Conservation (phyloP, 129 eudicot genomes). For the Glebionis coronaria region DNA sequence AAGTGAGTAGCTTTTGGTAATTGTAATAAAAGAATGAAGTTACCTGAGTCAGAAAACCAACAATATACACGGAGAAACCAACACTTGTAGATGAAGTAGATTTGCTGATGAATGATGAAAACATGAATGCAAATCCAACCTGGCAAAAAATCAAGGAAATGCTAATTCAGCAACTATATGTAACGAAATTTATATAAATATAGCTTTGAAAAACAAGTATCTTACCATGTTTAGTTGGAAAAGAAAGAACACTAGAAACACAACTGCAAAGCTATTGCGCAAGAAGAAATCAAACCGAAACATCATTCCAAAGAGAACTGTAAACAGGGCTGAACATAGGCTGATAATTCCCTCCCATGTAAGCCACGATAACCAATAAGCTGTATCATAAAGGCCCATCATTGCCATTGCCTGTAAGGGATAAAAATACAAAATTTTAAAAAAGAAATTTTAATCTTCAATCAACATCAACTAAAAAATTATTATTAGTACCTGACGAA, state of each 20-base stretch:
- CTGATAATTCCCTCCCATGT: slow-evolving; percentile 77
- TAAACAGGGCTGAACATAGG: slow-evolving; percentile 61
- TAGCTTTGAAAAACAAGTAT: slow-evolving; percentile 15
- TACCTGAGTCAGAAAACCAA: slow-evolving; percentile 78
- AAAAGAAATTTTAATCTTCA: background rate
- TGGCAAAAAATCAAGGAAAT: slow-evolving; percentile 33
- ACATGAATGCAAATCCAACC: slow-evolving; percentile 79
- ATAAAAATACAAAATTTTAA: slow-evolving; percentile 11
- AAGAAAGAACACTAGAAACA: slow-evolving; percentile 79
- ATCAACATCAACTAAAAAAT: too few relatives aligned
- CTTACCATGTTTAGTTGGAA: slow-evolving; percentile 85
- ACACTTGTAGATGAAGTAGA: slow-evolving; percentile 69
- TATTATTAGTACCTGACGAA: slow-evolving; percentile 70
- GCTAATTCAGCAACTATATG: slow-evolving; percentile 3
- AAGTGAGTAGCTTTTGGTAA: slow-evolving; percentile 11
- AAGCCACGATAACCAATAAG: slow-evolving; percentile 98
- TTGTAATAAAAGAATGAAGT: slow-evolving; percentile 16
- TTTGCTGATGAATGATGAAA: slow-evolving; percentile 74
- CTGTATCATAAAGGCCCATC: slow-evolving; percentile 99
- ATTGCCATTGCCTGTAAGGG: slow-evolving; percentile 82
- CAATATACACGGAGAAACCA: slow-evolving; percentile 58
- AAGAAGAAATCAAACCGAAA: slow-evolving; percentile 83
- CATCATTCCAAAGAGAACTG: slow-evolving; percentile 88
- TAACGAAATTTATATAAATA: background rate
- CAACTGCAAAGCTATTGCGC: slow-evolving; percentile 72